A percentile compares a stretch with the other conserved stretches of the same genome.
Evolutionary conservation across 2,329 filamentous ascomycete species (phyloP).

Genomic region (Fusarium sp.): DNA sequence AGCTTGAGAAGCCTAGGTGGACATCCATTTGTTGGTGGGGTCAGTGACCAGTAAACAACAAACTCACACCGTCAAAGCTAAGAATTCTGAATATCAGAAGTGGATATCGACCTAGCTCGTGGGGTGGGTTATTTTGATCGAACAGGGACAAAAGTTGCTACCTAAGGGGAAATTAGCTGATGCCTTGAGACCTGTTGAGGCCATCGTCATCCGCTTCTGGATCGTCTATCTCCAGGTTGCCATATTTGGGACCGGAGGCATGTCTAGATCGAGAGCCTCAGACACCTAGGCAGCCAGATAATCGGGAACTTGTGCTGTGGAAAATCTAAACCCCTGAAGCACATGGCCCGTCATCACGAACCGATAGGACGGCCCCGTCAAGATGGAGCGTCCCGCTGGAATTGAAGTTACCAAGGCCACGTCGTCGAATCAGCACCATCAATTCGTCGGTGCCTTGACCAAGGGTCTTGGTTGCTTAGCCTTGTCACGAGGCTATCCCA

Average conservation of each 20-base stretch:
- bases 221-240: not conserved
- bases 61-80: too few relatives aligned
- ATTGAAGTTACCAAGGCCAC: not conserved
- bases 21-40: too few relatives aligned
- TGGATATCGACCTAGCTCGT: too few relatives aligned
- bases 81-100: too few relatives aligned
- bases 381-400: not conserved
- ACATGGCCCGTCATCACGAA: not conserved
- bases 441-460: conserved; percentile 29
- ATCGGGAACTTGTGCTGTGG: conserved; percentile 9
- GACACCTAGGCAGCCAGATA: conserved; percentile 8
- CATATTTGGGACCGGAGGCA: conserved; percentile 1
- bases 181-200: conserved; percentile 12
- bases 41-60: too few relatives aligned
- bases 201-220: not conserved
- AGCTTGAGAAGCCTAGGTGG: too few relatives aligned
- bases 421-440: conserved; percentile 16
- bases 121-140: too few relatives aligned
- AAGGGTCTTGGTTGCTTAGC: conserved; percentile 20
- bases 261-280: not conserved
- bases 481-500: conserved; percentile 24
- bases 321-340: not conserved
- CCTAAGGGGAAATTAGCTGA: not conserved
- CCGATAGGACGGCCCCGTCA: not conserved
- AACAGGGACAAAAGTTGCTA: not conserved